These are phyloP conservation scores for Zymoseptoria tritici DNA, from an alignment of 2,329 filamentous ascomycete species.

Conservation along the genomic window DNA sequence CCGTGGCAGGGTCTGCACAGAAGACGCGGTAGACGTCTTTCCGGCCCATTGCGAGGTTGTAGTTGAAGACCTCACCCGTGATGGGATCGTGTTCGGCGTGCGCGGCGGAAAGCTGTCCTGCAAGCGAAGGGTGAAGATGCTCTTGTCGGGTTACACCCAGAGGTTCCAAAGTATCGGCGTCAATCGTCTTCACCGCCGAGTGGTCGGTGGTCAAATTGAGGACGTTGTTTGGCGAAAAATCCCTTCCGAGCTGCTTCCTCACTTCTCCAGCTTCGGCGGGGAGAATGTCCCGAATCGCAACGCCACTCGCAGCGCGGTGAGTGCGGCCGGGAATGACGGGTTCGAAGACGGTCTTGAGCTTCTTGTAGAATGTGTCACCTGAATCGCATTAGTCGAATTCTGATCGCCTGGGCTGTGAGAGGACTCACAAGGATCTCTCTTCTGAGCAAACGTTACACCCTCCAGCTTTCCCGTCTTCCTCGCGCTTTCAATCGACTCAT, in stretches of 20 bases:
- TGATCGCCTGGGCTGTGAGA: too few relatives aligned
- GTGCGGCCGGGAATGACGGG: conserved; percentile 8
- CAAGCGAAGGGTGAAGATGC: conserved; percentile 59
- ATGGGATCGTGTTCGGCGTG: conserved; percentile 64
- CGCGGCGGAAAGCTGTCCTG: conserved; percentile 59
- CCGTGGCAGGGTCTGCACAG: conserved; percentile 53
- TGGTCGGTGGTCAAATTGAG: conserved; percentile 53
- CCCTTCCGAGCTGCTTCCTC: background rate
- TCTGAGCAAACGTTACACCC: conserved; percentile 60
- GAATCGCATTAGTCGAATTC: conserved; percentile 20
- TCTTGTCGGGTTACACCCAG: conserved; percentile 55
- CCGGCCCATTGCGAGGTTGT: conserved; percentile 61
- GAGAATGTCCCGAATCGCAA: background rate
- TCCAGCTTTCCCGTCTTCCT: conserved; percentile 51
- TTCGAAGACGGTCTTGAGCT: conserved; percentile 57
- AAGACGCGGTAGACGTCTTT: conserved; percentile 62
- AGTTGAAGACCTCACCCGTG: conserved; percentile 74
- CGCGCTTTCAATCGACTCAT: conserved; percentile 55
- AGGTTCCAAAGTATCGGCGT: conserved; percentile 66
- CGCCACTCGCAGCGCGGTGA: background rate
- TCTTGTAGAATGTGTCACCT: conserved; percentile 46
- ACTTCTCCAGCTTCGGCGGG: background rate
- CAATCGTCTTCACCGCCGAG: conserved; percentile 55
- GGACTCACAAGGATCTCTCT: conserved; percentile 61
- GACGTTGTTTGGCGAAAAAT: conserved; percentile 15